These are phyloP conservation scores for Sambucus nigra DNA, from an alignment of 129 eudicot species.

Conservation along the genomic window DNA sequence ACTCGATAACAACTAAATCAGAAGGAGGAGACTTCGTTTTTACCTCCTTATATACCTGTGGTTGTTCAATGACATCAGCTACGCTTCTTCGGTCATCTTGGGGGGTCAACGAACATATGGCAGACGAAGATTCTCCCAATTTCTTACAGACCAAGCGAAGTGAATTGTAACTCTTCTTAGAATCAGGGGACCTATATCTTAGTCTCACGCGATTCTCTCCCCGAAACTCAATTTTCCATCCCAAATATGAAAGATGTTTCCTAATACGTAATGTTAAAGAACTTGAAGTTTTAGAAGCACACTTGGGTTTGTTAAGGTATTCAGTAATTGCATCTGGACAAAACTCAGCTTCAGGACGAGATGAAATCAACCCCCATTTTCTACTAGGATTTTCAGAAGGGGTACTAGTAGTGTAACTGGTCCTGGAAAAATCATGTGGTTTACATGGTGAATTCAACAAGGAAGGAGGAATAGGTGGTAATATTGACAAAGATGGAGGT, in stretches of 20 bases:
- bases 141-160: conserved; percentile 24
- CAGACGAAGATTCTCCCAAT: conserved; percentile 14
- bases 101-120: conserved; percentile 5
- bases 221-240: conserved; percentile 47
- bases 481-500: conserved; percentile 1
- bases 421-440: conserved; percentile 6
- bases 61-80: conserved; percentile 6
- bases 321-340: conserved; percentile 39
- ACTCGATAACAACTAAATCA: conserved; percentile 15
- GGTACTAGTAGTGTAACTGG: too few species aligned
- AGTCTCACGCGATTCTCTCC: not conserved
- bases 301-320: conserved; percentile 7
- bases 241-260: conserved; percentile 52
- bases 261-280: conserved; percentile 12
- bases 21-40: conserved; percentile 3
- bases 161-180: conserved; percentile 19
- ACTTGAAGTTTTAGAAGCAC: not conserved
- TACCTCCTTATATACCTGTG: conserved; percentile 2
- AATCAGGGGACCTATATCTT: conserved; percentile 24
- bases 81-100: not conserved
- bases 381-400: too few species aligned
- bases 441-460: conserved; percentile 5
- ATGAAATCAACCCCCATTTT: too few species aligned
- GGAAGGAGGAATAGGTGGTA: conserved; percentile 1
- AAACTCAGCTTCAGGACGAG: conserved; percentile 30